Percentiles rank a stretch among this genome's conserved stretches.
Evolutionary conservation across 345 rosid species (phyloP).

Genomic region (Streptanthus diversifolius): DNA sequence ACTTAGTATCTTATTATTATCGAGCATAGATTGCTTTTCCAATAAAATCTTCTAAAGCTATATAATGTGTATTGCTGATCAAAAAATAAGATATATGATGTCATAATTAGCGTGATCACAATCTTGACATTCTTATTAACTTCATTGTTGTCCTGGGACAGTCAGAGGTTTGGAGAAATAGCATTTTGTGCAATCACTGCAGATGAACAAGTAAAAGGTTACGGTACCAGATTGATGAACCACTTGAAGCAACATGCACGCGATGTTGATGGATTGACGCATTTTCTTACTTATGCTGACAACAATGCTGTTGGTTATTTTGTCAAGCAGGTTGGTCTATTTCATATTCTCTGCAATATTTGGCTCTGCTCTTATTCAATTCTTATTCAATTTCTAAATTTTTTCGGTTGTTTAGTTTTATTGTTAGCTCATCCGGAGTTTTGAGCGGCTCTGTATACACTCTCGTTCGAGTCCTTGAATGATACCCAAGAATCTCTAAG

Average conservation of each 20-base stretch:
- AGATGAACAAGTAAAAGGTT: constrained; percentile 99
- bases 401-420: not conserved
- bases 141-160: constrained; percentile 33
- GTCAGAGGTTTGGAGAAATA: constrained; percentile 98
- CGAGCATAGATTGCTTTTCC: not conserved
- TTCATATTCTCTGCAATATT: not conserved
- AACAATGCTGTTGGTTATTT: constrained; percentile 99
- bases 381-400: too few relatives aligned
- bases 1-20: not conserved
- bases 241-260: constrained; percentile 97
- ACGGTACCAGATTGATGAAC: constrained; percentile 99
- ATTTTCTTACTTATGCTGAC: constrained; percentile 97
- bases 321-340: constrained; percentile 70
- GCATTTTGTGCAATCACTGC: constrained; percentile 99
- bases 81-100: not conserved
- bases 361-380: not conserved
- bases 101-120: not conserved
- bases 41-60: not conserved
- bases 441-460: not conserved
- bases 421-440: not conserved
- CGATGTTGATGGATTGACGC: constrained; percentile 91
- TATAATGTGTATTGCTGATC: not conserved
- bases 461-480: not conserved
- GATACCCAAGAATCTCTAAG: not conserved
- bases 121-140: constrained; percentile 19